Evolutionary conservation across 2,329 filamentous ascomycete genomes (phyloP).

Genomic region (Pseudopithomyces maydicus): DNA sequence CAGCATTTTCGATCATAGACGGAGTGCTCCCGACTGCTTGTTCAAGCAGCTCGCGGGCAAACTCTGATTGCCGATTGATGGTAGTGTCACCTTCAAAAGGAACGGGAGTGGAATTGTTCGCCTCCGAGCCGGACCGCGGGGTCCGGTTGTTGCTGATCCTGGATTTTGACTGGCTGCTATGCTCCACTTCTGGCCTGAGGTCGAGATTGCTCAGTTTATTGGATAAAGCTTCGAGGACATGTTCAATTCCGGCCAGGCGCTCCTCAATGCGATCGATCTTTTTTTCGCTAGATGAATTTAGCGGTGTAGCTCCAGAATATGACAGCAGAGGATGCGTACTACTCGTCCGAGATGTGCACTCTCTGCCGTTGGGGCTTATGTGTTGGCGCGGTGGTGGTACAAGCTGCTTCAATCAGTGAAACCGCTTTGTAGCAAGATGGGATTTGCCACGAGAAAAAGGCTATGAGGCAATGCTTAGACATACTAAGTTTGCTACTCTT

Average conservation of each 20-base stretch:
- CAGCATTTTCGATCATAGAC: constrained; percentile 39
- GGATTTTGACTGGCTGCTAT: constrained; percentile 31
- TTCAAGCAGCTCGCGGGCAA: constrained; percentile 52
- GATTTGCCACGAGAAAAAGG: not conserved
- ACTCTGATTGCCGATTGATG: constrained; percentile 54
- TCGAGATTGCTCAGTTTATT: constrained; percentile 34
- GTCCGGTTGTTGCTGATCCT: constrained; percentile 17
- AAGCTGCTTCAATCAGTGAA: constrained; percentile 22
- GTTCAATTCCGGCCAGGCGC: constrained; percentile 55
- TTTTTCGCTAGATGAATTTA: constrained; percentile 48
- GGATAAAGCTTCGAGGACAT: constrained; percentile 45
- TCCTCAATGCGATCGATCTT: constrained; percentile 60
- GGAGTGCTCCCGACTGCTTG: constrained; percentile 43
- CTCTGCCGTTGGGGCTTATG: constrained; percentile 40
- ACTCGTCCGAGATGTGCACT: constrained; percentile 45
- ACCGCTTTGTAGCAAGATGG: not conserved
- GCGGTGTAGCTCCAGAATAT: not conserved
- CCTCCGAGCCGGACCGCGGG: constrained; percentile 25
- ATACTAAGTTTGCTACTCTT: constrained; percentile 42
- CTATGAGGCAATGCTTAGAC: constrained; percentile 6
- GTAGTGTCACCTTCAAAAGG: constrained; percentile 58
- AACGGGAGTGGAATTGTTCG: constrained; percentile 28
- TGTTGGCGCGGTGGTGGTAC: constrained; percentile 37
- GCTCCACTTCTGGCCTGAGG: constrained; percentile 25
- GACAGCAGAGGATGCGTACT: constrained; percentile 26